These are phyloP conservation scores for Puccinia polysora DNA, from an alignment of 1,284 basidiomycete species.

Conservation along the genomic window DNA sequence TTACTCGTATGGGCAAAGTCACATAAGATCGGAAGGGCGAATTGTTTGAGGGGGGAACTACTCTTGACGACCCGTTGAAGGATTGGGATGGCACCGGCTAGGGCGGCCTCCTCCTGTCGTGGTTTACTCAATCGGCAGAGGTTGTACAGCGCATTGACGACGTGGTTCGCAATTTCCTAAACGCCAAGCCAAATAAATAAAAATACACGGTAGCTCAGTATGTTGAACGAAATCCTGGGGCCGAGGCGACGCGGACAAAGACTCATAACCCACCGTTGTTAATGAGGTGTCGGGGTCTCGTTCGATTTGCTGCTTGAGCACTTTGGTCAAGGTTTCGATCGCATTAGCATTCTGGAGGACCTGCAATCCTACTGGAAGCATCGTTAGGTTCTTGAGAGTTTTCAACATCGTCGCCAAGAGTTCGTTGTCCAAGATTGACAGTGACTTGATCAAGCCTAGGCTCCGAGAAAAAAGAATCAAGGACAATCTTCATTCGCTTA, in stretches of 20 bases:
- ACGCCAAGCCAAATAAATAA: no score
- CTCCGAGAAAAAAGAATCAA: no score
- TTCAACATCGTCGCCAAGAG: constrained; percentile 84
- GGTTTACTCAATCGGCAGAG: constrained; percentile 89
- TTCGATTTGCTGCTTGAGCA: constrained; percentile 73
- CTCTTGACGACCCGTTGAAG: constrained; percentile 79
- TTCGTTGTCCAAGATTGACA: constrained; percentile 70
- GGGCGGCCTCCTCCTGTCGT: constrained; percentile 91
- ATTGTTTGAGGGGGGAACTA: constrained; percentile 87
- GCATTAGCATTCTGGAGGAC: constrained; percentile 93
- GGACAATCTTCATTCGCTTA: no score
- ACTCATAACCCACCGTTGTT: constrained; percentile 63
- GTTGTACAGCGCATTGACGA: constrained; percentile 91
- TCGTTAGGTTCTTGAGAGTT: constrained; percentile 91
- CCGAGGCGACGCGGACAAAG: neutral
- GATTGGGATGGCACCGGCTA: constrained; percentile 86
- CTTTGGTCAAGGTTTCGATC: constrained; percentile 78
- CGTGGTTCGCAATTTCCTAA: constrained; percentile 86
- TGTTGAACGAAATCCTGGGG: no score
- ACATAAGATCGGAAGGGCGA: constrained; percentile 91
- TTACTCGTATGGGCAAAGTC: constrained; percentile 90
- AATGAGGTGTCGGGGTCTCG: constrained; percentile 59
- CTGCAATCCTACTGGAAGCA: constrained; percentile 81
- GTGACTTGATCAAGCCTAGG: constrained; percentile 76
- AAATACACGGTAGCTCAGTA: no score